These are phyloP conservation scores for Fusarium mexicanum DNA, from an alignment of 2,329 filamentous ascomycete genomes.

Conservation along the genomic window DNA sequence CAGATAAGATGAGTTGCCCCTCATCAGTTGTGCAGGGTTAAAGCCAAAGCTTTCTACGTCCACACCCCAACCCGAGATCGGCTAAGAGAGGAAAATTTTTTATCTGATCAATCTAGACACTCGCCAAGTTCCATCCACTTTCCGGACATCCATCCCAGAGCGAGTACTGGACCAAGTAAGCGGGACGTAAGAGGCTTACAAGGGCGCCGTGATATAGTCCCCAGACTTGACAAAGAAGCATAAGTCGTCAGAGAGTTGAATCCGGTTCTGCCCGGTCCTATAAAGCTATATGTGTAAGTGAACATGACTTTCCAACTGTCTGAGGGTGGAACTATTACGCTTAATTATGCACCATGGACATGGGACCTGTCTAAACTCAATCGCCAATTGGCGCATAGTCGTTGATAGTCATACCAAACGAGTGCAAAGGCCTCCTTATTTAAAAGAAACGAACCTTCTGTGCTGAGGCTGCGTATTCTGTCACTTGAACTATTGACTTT, in stretches of 20 bases:
- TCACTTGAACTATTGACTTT: background rate
- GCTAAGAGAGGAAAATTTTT: slow-evolving; percentile 35
- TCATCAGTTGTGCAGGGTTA: slow-evolving; percentile 5
- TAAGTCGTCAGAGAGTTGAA: background rate
- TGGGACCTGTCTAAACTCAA: background rate
- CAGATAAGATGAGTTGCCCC: slow-evolving; percentile 52
- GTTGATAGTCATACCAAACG: background rate
- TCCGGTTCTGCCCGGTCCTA: background rate
- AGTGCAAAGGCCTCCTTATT: background rate
- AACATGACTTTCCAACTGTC: background rate
- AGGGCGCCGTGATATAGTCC: background rate
- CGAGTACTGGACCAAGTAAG: background rate
- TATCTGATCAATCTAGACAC: slow-evolving; percentile 39
- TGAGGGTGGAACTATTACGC: background rate
- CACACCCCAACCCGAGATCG: slow-evolving; percentile 39
- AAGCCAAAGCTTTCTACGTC: background rate
- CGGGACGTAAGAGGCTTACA: background rate
- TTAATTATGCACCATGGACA: background rate
- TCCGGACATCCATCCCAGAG: background rate
- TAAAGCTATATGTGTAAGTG: background rate
- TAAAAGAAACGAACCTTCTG: background rate
- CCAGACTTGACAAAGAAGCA: background rate
- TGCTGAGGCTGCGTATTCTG: background rate
- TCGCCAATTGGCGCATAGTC: background rate
- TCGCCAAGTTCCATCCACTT: background rate